Evolutionary conservation across 306 rosid genomes (phyloP).

Genomic region (Quercus berberidifolia): DNA sequence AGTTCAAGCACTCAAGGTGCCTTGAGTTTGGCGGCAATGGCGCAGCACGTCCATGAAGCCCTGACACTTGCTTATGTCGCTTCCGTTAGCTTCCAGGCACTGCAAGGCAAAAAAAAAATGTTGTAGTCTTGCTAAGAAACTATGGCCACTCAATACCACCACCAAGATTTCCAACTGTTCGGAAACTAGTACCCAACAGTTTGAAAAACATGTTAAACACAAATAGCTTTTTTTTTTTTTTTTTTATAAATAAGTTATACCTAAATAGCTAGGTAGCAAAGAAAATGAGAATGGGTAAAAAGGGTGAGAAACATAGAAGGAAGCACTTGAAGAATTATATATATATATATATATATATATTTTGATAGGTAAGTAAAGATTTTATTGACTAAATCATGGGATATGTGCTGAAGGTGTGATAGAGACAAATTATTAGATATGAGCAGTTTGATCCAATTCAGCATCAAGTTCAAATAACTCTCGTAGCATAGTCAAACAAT

Average conservation of each 20-base stretch:
- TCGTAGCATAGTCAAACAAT: neutral
- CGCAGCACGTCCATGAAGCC: constrained; percentile 27
- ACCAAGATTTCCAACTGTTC: neutral
- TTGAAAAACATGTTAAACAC: neutral
- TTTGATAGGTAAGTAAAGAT: too few relatives aligned
- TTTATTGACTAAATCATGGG: too few relatives aligned
- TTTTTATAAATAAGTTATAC: neutral
- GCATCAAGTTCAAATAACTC: neutral
- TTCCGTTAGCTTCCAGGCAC: constrained; percentile 24
- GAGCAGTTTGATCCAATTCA: neutral
- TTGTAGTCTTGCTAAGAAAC: neutral
- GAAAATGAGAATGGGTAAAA: neutral
- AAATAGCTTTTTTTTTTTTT: neutral
- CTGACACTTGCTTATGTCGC: constrained; percentile 35
- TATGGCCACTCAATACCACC: neutral
- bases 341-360: neutral
- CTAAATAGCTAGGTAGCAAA: neutral
- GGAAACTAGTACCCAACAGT: neutral
- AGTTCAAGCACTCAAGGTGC: constrained; percentile 9
- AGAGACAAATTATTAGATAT: neutral
- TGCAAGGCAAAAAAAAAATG: neutral
- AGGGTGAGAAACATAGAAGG: neutral
- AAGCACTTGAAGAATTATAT: neutral
- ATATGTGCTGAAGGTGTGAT: too few relatives aligned
- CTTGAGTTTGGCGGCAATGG: constrained; percentile 2